Evolutionary conservation across 345 rosid species (phyloP).

Genomic region (Salix exigua): DNA sequence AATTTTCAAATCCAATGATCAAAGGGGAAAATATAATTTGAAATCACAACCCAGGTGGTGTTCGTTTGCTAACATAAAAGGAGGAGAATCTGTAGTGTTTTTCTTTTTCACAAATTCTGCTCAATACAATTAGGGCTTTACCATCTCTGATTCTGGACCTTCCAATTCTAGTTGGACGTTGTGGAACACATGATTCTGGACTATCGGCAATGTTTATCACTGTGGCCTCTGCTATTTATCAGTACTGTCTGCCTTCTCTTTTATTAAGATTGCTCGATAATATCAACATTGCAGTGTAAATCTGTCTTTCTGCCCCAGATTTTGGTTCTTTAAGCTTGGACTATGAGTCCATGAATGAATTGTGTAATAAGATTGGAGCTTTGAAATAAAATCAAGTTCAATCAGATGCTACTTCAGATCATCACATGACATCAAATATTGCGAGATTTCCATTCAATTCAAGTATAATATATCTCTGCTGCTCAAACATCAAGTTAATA

Average conservation of each 20-base stretch:
- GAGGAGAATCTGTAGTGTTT: not conserved
- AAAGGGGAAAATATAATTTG: not conserved
- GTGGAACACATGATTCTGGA: not conserved
- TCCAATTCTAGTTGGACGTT: too few species aligned
- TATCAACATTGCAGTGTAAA: not conserved
- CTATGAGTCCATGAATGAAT: not conserved
- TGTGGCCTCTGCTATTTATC: not conserved
- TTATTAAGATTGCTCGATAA: not conserved
- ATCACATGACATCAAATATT: not conserved
- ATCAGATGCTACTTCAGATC: not conserved
- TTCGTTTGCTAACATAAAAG: not conserved
- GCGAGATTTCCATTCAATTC: not conserved
- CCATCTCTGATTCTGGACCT: not conserved
- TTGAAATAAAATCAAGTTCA: not conserved
- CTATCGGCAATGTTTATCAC: not conserved
- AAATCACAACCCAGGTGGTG: not conserved
- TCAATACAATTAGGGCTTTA: not conserved
- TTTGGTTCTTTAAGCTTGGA: not conserved
- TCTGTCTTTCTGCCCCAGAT: not conserved
- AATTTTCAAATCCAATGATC: not conserved
- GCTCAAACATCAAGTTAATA: not conserved
- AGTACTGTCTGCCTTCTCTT: not conserved
- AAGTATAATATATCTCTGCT: not conserved
- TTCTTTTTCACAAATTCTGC: not conserved
- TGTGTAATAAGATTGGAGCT: not conserved